phyloP scores from a whole-genome alignment of 495 filamentous ascomycete species.

The Aspergillus olivimuriae region DNA sequence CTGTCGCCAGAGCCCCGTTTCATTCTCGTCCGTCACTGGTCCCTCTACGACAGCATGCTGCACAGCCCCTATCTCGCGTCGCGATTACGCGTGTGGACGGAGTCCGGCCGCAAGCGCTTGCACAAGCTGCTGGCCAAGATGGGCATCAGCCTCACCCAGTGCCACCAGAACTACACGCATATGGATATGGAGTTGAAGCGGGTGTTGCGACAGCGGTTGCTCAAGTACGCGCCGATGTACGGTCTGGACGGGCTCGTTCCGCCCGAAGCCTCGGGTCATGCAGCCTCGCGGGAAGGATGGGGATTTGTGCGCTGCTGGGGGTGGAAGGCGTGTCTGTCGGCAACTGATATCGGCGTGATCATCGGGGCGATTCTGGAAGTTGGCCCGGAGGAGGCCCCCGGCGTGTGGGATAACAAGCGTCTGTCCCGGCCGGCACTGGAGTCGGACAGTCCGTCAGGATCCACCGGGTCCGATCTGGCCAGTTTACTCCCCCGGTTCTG shows the following conservation, averaged over 20 bases:
- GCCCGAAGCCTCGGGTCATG: constrained; percentile 45
- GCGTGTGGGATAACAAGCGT: constrained; percentile 33
- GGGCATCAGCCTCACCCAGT: constrained; percentile 90
- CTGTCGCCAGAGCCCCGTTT: constrained; percentile 93
- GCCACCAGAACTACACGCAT: constrained; percentile 91
- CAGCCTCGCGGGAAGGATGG: constrained; percentile 69
- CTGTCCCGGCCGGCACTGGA: constrained; percentile 19
- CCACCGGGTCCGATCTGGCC: constrained; percentile 28
- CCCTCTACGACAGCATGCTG: constrained; percentile 95
- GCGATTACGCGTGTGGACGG: constrained; percentile 89
- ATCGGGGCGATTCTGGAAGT: constrained; percentile 90
- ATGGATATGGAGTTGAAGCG: constrained; percentile 98
- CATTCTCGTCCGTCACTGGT: constrained; percentile 92
- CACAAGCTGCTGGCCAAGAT: constrained; percentile 97
- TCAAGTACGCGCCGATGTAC: constrained; percentile 86
- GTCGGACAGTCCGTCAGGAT: constrained; percentile 27
- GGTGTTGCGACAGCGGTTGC: constrained; percentile 72
- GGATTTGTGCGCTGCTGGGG: constrained; percentile 97
- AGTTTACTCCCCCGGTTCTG: constrained; percentile 65
- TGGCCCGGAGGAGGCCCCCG: constrained; percentile 44
- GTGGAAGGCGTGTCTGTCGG: constrained; percentile 89
- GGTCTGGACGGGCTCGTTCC: constrained; percentile 90
- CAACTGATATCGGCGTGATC: constrained; percentile 84
- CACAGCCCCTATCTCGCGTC: constrained; percentile 95
- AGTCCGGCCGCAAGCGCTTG: constrained; percentile 79